Evolutionary conservation across 257 asterid genomes (phyloP), one percentile per base, ranked within the genome.

Genomic region (Coffea eugenioides): DNA sequence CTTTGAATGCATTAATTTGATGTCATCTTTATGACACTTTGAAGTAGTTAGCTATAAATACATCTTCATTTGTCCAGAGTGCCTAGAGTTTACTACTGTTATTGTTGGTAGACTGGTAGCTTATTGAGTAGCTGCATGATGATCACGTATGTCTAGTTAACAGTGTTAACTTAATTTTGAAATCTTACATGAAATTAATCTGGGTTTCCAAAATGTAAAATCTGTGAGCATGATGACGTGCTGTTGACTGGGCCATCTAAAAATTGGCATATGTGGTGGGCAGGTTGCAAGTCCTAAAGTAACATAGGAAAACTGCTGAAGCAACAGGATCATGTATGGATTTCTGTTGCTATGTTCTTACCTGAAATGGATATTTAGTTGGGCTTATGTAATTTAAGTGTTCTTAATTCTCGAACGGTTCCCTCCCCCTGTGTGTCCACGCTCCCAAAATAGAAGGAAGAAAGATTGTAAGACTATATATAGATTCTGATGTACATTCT

Each of bases 401-500:
- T 45, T 75, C 71, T 64, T 64, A 46, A 45, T 62, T 68, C 54
- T 23, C 62, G 12, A 3, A 20, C 52, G 15, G 6, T 45, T 10
- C 13, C 4, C 12, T 36, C 51, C 23, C 21, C 62, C 41, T 20
- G 43, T 43, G 57, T 39, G 0, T 34, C 36, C 41, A 16, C 56
- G 11, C 43, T 39, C 51, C 27, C 31, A 52, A 68, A 36, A 45
- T 12, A 13, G 4, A 12, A 43, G 36, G 39, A 20, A 9, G 69
- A n/a, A 62, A 62, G 69, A 59, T 36, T 75, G 43, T 6, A 13
- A 9, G 82, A 34, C 49, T 69, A 11, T 16, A 46, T 77, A 80
- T 67, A 74, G 73, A 81, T 79, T 68, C 73, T 86, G 71, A 85
- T 46, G 41, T 27, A 74, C 62, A 65, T 62, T 75, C 74, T 75